Percentiles rank a stretch among this genome's conserved stretches.
Conservation (phyloP, 1,284 basidiomycete species). For the Taiwanofungus camphoratus region DNA sequence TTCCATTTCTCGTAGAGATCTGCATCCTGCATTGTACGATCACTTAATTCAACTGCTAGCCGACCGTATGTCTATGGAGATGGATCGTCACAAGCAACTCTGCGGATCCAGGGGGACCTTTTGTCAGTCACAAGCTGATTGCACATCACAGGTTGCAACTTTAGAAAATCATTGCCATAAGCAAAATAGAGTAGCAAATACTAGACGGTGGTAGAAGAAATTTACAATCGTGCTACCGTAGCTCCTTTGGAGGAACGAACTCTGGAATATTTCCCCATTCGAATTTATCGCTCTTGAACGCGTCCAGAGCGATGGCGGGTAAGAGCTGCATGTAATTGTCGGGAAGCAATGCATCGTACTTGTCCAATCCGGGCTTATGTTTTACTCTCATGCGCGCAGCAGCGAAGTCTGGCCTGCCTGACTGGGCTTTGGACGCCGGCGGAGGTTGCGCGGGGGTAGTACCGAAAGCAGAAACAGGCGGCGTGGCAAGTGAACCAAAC, state of each 20-base stretch:
- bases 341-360: slow-evolving; percentile 56
- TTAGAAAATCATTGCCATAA: too few species aligned
- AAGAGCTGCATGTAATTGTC: slow-evolving; percentile 49
- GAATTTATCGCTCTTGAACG: slow-evolving; percentile 60
- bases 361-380: slow-evolving; percentile 42
- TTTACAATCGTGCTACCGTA: slow-evolving; percentile 36
- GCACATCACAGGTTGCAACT: too few species aligned
- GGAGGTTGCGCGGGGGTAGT: slow-evolving; percentile 8
- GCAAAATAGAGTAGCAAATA: too few species aligned
- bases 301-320: slow-evolving; percentile 46
- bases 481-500: slow-evolving; percentile 17
- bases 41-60: too few species aligned
- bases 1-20: too few species aligned
- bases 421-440: slow-evolving; percentile 6
- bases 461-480: slow-evolving; percentile 14
- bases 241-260: slow-evolving; percentile 68
- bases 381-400: slow-evolving; percentile 29
- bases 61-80: too few species aligned
- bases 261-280: slow-evolving; percentile 73
- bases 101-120: too few species aligned
- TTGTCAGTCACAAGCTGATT: too few species aligned
- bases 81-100: too few species aligned
- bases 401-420: slow-evolving; percentile 37
- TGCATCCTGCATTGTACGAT: too few species aligned
- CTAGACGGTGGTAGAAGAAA: slow-evolving; percentile 14